Percentiles rank a stretch among this genome's conserved stretches.
Evolutionary conservation across 176 grass and related monocot genomes (phyloP).

Genomic region (Miscanthus lutarioriparius): DNA sequence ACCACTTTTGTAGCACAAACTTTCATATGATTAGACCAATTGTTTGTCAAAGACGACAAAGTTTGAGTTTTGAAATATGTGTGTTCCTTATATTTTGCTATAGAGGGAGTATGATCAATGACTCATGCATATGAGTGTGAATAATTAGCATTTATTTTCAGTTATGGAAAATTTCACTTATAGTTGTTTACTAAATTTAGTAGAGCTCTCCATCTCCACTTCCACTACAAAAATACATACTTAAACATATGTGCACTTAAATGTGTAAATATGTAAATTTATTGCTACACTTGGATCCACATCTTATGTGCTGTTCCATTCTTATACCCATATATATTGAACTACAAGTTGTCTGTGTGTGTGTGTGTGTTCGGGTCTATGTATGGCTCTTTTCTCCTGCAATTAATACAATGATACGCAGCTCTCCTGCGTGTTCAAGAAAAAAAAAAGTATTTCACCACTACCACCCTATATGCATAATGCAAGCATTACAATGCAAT

Average conservation of each 20-base stretch:
- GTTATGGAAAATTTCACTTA: neutral
- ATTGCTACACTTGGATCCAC: neutral
- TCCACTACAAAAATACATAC: neutral
- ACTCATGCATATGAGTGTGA: neutral
- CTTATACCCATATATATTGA: neutral
- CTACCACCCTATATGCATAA: neutral
- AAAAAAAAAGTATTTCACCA: neutral
- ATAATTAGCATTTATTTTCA: neutral
- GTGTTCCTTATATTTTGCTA: neutral
- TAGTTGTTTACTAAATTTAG: constrained; percentile 3
- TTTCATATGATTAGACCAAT: neutral
- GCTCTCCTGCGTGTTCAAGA: too few species aligned
- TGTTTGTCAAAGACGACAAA: neutral
- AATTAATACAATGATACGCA: too few species aligned
- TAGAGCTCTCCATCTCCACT: neutral
- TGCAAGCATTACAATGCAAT: neutral
- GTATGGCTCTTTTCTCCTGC: too few species aligned
- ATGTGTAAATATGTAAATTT: neutral
- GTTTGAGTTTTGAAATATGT: neutral
- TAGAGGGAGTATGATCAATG: neutral
- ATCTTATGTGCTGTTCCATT: neutral
- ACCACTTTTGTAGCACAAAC: neutral
- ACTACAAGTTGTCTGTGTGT: neutral
- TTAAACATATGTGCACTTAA: neutral
- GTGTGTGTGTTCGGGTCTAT: too few species aligned